phyloP scores from a whole-genome alignment of 1,139 yeast genomes.

The Geotrichum citri-aurantii region DNA sequence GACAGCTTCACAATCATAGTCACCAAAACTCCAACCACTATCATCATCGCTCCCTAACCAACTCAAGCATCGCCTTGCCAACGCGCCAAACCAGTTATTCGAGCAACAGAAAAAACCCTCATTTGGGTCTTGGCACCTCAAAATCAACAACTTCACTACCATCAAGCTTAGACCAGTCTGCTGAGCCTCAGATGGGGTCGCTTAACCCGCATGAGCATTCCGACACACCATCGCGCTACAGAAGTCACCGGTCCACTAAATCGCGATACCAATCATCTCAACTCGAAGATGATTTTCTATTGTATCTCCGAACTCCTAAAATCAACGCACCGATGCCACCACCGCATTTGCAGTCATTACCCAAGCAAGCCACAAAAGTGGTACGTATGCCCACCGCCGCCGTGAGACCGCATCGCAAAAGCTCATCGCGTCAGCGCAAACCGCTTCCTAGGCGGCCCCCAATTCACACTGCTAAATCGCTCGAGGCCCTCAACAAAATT shows the following conservation, averaged over 20 bases:
- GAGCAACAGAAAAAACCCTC: not conserved
- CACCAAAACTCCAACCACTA: not conserved
- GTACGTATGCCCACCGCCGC: not conserved
- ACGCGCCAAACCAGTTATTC: not conserved
- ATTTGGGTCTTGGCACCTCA: not conserved
- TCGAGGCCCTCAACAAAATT: slow-evolving; percentile 14
- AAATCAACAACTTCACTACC: not conserved
- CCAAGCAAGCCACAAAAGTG: not conserved
- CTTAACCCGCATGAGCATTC: not conserved
- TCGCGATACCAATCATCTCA: not conserved
- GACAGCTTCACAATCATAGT: not conserved
- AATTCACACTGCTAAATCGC: slow-evolving; percentile 13
- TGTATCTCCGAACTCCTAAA: not conserved
- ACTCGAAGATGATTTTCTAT: not conserved
- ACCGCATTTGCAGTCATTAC: not conserved
- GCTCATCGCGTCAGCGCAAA: not conserved
- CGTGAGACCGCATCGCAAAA: not conserved
- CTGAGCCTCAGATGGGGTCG: not conserved
- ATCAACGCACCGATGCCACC: not conserved
- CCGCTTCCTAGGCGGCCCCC: slow-evolving; percentile 3
- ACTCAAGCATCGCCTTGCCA: not conserved
- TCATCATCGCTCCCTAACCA: not conserved
- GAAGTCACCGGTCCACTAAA: not conserved
- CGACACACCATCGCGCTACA: not conserved
- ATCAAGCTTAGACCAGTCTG: not conserved